These are phyloP conservation scores for Hapsidospora chrysogenum DNA, from an alignment of 495 filamentous ascomycete genomes.

Conservation along the genomic window DNA sequence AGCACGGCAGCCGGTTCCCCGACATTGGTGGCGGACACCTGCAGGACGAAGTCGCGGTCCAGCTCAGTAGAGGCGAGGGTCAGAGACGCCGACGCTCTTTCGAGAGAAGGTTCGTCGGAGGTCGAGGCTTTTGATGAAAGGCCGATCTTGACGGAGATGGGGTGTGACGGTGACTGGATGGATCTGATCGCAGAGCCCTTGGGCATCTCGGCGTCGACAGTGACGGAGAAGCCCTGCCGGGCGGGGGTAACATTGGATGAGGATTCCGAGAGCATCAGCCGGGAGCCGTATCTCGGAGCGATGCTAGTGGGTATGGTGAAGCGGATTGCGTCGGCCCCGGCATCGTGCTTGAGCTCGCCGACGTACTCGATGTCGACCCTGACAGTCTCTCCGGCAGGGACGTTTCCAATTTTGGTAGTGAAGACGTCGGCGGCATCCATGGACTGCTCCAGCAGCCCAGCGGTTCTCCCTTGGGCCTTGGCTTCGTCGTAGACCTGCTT, in stretches of 20 bases:
- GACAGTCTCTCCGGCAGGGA: slow-evolving; percentile 34
- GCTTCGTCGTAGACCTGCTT: slow-evolving; percentile 35
- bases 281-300: slow-evolving; percentile 43
- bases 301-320: slow-evolving; percentile 49
- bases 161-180: slow-evolving; percentile 50
- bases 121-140: slow-evolving; percentile 25
- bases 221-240: slow-evolving; percentile 29
- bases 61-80: slow-evolving; percentile 29
- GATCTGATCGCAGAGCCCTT: slow-evolving; percentile 35
- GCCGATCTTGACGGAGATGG: slow-evolving; percentile 45
- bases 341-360: slow-evolving; percentile 50
- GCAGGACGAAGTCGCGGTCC: slow-evolving; percentile 34
- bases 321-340: slow-evolving; percentile 40
- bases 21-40: slow-evolving; percentile 36
- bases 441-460: slow-evolving; percentile 44
- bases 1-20: slow-evolving; percentile 42
- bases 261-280: too few relatives aligned
- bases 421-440: slow-evolving; percentile 43
- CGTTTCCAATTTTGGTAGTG: slow-evolving; percentile 44
- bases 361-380: slow-evolving; percentile 44
- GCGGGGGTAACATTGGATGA: slow-evolving; percentile 11
- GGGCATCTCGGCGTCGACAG: slow-evolving; percentile 41
- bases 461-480: slow-evolving; percentile 35
- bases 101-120: slow-evolving; percentile 28
- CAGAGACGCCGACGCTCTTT: slow-evolving; percentile 43